phyloP scores from a whole-genome alignment of 1,284 basidiomycete genomes.

The Ustilago esculenta region DNA sequence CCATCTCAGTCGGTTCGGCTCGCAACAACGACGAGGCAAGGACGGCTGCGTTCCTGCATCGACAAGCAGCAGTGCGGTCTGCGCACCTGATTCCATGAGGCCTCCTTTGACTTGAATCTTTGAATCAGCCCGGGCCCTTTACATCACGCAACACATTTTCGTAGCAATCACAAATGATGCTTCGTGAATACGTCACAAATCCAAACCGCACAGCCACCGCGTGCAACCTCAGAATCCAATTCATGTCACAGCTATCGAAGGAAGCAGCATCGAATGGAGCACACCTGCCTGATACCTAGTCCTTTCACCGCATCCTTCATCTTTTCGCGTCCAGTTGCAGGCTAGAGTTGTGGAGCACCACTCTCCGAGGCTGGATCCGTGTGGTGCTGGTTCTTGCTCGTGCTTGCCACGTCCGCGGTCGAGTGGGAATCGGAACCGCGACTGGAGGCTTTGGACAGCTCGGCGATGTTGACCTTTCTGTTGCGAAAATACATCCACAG shows the following conservation, averaged over 20 bases:
- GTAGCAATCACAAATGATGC: too few relatives aligned
- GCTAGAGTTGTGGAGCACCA: too few relatives aligned
- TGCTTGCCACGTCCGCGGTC: constrained; percentile 4
- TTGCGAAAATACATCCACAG: constrained; percentile 30
- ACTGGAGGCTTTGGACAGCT: constrained; percentile 25
- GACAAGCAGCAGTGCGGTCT: constrained; percentile 4
- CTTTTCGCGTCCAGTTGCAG: constrained; percentile 5
- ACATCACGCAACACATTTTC: too few relatives aligned
- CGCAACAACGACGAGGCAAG: constrained; percentile 32
- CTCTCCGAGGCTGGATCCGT: too few relatives aligned
- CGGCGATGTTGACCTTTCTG: constrained; percentile 18
- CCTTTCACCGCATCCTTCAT: constrained; percentile 16
- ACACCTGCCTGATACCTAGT: constrained; percentile 31
- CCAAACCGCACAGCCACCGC: too few relatives aligned
- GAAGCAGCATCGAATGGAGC: too few relatives aligned
- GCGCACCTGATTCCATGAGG: constrained; percentile 3
- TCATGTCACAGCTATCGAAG: too few relatives aligned
- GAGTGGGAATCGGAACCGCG: constrained; percentile 5
- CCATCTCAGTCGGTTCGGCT: too few relatives aligned
- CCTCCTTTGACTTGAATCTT: neutral
- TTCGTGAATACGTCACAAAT: too few relatives aligned
- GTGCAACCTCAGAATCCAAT: too few relatives aligned
- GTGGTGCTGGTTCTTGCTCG: constrained; percentile 10
- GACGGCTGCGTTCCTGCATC: constrained; percentile 20
- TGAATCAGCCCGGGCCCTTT: neutral